A percentile compares a stretch with the other conserved stretches of the same genome.
Evolutionary conservation across 1,139 yeast species (phyloP).

Genomic region (Pneumocystis jirovecii): DNA sequence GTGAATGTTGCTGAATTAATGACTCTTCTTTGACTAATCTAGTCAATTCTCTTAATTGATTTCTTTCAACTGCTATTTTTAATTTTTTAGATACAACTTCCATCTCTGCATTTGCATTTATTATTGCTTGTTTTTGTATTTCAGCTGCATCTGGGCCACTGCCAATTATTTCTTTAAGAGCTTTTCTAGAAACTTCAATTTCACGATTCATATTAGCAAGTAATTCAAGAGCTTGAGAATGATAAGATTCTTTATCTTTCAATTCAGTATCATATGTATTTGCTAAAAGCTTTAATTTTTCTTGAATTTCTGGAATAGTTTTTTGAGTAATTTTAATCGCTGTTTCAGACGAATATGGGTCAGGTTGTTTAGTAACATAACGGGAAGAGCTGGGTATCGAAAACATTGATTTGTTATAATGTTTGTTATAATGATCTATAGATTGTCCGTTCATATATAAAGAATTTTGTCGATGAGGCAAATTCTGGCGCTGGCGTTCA

Average conservation of each 20-base stretch:
- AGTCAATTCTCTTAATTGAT: constrained; percentile 42
- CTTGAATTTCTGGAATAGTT: constrained; percentile 31
- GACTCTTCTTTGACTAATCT: constrained; percentile 32
- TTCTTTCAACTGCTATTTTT: constrained; percentile 34
- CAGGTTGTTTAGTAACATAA: constrained; percentile 2
- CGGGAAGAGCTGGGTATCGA: background rate
- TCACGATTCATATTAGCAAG: constrained; percentile 31
- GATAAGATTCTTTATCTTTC: constrained; percentile 36
- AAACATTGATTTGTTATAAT: constrained; percentile 5
- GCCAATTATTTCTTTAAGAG: constrained; percentile 9
- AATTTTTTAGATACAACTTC: constrained; percentile 17
- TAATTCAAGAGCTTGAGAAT: constrained; percentile 31
- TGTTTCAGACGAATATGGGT: constrained; percentile 31
- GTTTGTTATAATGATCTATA: constrained; percentile 8
- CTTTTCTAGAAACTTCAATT: constrained; percentile 16
- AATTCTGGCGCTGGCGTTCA: constrained; percentile 20
- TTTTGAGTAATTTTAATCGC: constrained; percentile 37
- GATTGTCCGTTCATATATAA: background rate
- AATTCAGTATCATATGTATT: constrained; percentile 40
- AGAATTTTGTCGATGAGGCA: constrained; percentile 1
- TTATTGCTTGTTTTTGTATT: constrained; percentile 17
- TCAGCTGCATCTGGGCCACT: constrained; percentile 16
- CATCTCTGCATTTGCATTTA: background rate
- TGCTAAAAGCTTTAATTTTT: constrained; percentile 39
- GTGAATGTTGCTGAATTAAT: background rate